These are phyloP conservation scores for Picochlorum costavermella DNA, from an alignment of 139 green algal species.

Conservation along the genomic window DNA sequence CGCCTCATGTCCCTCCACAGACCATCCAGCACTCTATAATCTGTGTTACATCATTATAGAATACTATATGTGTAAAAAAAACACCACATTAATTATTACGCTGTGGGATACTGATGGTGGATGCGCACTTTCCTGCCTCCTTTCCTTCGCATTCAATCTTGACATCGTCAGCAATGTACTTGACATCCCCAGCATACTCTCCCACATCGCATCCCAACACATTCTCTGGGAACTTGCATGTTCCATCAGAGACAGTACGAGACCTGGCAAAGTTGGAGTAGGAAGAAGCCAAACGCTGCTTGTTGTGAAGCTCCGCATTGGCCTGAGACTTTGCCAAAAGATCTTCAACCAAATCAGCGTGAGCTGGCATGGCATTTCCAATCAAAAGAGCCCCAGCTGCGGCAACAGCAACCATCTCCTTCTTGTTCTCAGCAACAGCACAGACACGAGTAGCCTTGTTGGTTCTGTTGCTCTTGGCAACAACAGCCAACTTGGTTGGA, in stretches of 20 bases:
- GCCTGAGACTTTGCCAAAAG: slow-evolving; percentile 48
- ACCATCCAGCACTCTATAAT: neutral
- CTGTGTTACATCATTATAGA: neutral
- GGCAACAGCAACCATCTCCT: neutral
- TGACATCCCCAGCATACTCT: slow-evolving; percentile 40
- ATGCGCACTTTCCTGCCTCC: slow-evolving; percentile 24
- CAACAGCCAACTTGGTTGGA: too few relatives aligned
- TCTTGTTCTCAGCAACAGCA: neutral
- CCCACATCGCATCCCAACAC: slow-evolving; percentile 59
- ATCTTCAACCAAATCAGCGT: slow-evolving; percentile 32
- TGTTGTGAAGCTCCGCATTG: slow-evolving; percentile 66
- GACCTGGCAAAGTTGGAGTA: slow-evolving; percentile 56
- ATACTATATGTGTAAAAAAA: neutral
- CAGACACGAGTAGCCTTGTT: neutral
- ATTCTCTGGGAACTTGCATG: slow-evolving; percentile 57
- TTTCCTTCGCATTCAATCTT: slow-evolving; percentile 19
- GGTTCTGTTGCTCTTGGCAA: slow-evolving; percentile 2
- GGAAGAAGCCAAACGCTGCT: slow-evolving; percentile 54
- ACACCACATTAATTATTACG: slow-evolving; percentile 4
- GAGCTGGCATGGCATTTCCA: neutral
- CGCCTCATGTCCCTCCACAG: neutral
- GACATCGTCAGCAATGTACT: slow-evolving; percentile 53
- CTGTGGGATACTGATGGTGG: slow-evolving; percentile 16
- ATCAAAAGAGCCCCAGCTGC: neutral
- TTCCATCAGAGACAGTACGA: slow-evolving; percentile 51